Percentiles rank a stretch among this genome's conserved stretches.
Conservation (phyloP, 1,284 basidiomycete genomes). For the Phellinidium pouzarii region DNA sequence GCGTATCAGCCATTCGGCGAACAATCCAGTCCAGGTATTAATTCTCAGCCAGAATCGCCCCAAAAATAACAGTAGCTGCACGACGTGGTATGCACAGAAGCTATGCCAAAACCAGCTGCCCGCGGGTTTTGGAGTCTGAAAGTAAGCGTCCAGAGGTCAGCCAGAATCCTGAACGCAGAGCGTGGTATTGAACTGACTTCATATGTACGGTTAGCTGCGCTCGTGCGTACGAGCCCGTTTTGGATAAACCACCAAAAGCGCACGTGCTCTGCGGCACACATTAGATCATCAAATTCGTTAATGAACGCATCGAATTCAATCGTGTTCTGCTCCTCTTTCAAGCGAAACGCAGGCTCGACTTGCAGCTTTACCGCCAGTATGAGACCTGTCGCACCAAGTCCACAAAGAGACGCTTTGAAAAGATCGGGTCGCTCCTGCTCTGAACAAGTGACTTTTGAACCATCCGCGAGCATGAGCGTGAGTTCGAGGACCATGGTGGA, state of each 20-base stretch:
- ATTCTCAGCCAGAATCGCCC: constrained; percentile 50
- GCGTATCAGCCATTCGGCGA: constrained; percentile 57
- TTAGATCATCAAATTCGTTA: constrained; percentile 49
- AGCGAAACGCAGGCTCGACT: constrained; percentile 78
- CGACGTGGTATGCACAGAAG: constrained; percentile 66
- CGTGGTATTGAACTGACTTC: constrained; percentile 46
- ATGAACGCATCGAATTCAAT: constrained; percentile 62
- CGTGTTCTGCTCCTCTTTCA: constrained; percentile 72
- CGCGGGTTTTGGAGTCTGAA: constrained; percentile 42
- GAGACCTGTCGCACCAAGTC: constrained; percentile 89
- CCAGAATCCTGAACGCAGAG: not conserved
- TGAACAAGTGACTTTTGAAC: constrained; percentile 63
- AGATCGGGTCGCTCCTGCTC: constrained; percentile 62
- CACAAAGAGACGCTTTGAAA: constrained; percentile 90
- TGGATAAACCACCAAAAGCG: constrained; percentile 96
- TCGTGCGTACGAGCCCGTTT: constrained; percentile 67
- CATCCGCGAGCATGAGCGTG: constrained; percentile 68
- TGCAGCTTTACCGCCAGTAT: constrained; percentile 76
- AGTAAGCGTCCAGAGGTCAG: constrained; percentile 23
- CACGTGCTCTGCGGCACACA: constrained; percentile 73
- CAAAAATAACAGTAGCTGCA: constrained; percentile 76
- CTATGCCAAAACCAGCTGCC: constrained; percentile 65
- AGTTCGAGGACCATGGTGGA: constrained; percentile 78
- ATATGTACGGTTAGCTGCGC: constrained; percentile 66
- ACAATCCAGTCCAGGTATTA: constrained; percentile 48